Conservation (phyloP, 441 rosid species). For the Pelargonium australe region DNA sequence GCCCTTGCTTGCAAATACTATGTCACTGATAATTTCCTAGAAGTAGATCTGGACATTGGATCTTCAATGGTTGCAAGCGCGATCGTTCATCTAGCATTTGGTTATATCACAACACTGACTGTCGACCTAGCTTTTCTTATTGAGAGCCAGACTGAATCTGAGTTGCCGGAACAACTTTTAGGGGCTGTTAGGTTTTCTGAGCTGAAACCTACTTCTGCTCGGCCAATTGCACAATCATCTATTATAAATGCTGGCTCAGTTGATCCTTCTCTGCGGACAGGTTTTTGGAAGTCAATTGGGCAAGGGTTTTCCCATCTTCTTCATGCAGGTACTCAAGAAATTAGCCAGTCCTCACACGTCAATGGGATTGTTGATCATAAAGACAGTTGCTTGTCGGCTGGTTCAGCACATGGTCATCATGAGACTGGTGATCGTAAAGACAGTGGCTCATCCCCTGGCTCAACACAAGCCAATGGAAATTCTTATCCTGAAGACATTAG, state of each 20-base stretch:
- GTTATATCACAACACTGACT: slow-evolving; percentile 70
- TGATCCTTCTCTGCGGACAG: slow-evolving; percentile 42
- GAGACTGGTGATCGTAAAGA: slow-evolving; percentile 21
- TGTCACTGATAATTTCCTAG: slow-evolving; percentile 44
- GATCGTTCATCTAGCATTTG: slow-evolving; percentile 84
- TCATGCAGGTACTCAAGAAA: slow-evolving; percentile 48
- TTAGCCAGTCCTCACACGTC: slow-evolving; percentile 23
- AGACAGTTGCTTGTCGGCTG: not conserved
- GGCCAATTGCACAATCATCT: slow-evolving; percentile 29
- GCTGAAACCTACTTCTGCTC: slow-evolving; percentile 59
- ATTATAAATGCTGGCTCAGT: slow-evolving; percentile 18
- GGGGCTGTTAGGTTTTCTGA: slow-evolving; percentile 84
- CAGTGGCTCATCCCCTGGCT: slow-evolving; percentile 26
- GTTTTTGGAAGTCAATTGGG: slow-evolving; percentile 79
- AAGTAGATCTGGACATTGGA: slow-evolving; percentile 87
- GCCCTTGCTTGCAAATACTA: slow-evolving; percentile 61
- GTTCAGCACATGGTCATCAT: not conserved
- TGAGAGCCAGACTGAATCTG: slow-evolving; percentile 63
- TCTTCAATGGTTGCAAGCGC: slow-evolving; percentile 95
- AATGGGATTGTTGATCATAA: slow-evolving; percentile 29
- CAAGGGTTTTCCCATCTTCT: slow-evolving; percentile 68
- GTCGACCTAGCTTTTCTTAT: slow-evolving; percentile 85
- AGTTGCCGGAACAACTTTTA: slow-evolving; percentile 74
- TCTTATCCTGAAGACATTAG: not conserved
- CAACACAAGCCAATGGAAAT: slow-evolving; percentile 34